These are phyloP conservation scores for Didymella pinodella DNA, from an alignment of 2,329 filamentous ascomycete species.

Conservation along the genomic window DNA sequence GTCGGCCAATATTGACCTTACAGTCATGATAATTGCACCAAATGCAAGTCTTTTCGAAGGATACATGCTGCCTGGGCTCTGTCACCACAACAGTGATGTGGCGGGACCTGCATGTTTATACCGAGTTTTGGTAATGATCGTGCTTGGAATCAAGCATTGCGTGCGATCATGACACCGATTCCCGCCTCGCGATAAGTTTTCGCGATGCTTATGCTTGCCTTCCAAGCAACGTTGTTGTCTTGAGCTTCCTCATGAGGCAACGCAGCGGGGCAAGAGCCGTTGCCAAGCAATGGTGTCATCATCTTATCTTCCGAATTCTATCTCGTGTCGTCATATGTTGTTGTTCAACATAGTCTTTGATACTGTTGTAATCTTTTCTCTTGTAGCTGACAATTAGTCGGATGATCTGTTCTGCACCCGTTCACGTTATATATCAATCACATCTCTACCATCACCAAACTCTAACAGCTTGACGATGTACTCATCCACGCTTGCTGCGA, in stretches of 20 bases:
- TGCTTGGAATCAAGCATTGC: not conserved
- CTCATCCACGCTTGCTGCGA: not conserved
- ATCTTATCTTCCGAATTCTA: not conserved
- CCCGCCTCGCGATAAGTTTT: not conserved
- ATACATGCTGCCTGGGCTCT: not conserved
- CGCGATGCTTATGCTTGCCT: not conserved
- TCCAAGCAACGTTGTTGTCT: not conserved
- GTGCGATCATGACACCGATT: not conserved
- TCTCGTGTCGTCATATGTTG: not conserved
- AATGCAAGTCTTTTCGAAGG: not conserved
- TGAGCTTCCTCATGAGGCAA: slow-evolving; percentile 3
- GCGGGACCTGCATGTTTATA: not conserved
- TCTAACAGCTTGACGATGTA: not conserved
- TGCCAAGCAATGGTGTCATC: slow-evolving; percentile 6
- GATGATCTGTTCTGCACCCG: not conserved
- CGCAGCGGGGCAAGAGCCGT: not conserved
- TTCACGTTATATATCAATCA: not conserved
- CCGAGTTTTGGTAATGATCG: not conserved
- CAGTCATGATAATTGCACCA: not conserved
- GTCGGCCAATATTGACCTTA: not conserved
- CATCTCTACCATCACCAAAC: not conserved
- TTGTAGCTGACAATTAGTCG: not conserved
- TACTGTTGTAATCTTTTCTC: not conserved
- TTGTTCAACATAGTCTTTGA: not conserved
- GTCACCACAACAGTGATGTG: not conserved